phyloP scores from a whole-genome alignment of 305 asterid species.

The Vinca major region DNA sequence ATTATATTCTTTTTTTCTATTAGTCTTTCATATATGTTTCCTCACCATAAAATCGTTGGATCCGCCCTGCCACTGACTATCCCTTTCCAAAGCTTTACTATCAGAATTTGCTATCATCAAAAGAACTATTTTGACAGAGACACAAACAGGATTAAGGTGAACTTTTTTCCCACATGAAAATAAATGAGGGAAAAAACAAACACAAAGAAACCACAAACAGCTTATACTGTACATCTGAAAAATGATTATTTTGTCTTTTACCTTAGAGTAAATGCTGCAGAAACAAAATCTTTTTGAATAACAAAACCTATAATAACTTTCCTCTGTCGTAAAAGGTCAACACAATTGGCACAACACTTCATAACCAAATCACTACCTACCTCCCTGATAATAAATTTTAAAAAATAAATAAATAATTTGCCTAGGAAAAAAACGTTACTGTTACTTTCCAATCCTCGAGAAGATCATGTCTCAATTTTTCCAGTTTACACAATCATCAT shows the following conservation, averaged over 20 bases:
- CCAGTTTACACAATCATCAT: neutral
- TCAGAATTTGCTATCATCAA: neutral
- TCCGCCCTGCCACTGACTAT: neutral
- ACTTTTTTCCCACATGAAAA: neutral
- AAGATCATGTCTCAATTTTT: neutral
- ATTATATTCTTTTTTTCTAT: no score
- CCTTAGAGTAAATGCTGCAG: neutral
- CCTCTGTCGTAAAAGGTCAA: no score
- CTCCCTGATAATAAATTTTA: no score
- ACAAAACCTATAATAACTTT: no score
- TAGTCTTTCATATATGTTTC: no score
- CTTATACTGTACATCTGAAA: neutral
- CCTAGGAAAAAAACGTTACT: neutral
- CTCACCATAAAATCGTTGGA: no score
- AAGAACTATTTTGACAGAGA: neutral
- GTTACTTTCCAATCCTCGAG: neutral
- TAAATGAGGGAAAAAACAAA: neutral
- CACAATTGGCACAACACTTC: no score
- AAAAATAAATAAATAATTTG: no score
- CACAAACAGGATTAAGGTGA: neutral
- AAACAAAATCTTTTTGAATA: neutral
- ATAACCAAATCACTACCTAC: no score
- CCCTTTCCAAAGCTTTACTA: neutral
- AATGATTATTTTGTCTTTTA: neutral
- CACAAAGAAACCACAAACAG: neutral